These are phyloP conservation scores for Aspergillus neotritici DNA, from an alignment of 2,329 filamentous ascomycete genomes.

Conservation along the genomic window DNA sequence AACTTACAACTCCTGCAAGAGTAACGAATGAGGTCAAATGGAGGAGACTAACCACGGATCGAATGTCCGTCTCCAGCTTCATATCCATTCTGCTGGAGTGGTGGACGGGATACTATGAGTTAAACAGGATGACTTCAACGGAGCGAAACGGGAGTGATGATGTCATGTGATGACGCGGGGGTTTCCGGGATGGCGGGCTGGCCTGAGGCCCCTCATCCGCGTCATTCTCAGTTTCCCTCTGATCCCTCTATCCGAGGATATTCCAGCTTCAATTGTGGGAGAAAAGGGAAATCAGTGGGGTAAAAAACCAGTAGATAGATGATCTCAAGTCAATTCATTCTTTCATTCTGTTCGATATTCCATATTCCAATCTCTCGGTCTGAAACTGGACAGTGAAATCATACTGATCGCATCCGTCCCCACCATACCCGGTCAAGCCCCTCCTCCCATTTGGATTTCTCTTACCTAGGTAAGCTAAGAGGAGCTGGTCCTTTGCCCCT, in stretches of 20 bases:
- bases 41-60: too few relatives aligned
- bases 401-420: constrained; percentile 34
- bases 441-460: constrained; percentile 9
- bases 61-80: too few relatives aligned
- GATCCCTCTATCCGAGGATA: background rate
- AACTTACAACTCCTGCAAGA: constrained; percentile 6
- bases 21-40: too few relatives aligned
- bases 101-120: background rate
- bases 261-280: too few relatives aligned
- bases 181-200: constrained; percentile 14
- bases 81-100: constrained; percentile 2
- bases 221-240: constrained; percentile 10
- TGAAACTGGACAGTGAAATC: constrained; percentile 21
- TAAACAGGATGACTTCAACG: constrained; percentile 1
- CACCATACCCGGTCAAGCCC: constrained; percentile 33
- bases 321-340: background rate
- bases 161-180: constrained; percentile 24
- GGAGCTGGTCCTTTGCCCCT: constrained; percentile 6
- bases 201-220: constrained; percentile 16
- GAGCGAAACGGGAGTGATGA: constrained; percentile 9
- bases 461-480: constrained; percentile 10
- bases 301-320: background rate
- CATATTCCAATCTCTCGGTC: too few relatives aligned
- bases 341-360: constrained; percentile 1
- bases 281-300: too few relatives aligned